phyloP scores from a whole-genome alignment of 2,329 filamentous ascomycete genomes.

The Chaetomium olivaceum region DNA sequence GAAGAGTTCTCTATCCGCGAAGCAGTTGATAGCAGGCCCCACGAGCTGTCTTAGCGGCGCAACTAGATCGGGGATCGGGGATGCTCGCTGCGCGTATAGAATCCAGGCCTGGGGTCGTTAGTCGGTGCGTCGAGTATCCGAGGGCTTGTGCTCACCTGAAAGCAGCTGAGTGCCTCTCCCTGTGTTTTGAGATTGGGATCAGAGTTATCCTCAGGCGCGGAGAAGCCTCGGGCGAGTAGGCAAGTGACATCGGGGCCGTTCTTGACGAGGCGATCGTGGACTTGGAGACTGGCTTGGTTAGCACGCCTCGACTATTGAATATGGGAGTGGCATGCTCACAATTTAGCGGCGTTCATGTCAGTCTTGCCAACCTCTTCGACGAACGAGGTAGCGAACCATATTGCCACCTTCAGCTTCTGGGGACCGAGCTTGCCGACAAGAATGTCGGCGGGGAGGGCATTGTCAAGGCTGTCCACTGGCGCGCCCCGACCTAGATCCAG shows the following conservation, averaged over 20 bases:
- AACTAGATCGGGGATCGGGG: conserved; percentile 58
- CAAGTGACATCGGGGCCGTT: conserved; percentile 45
- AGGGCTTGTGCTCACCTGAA: conserved; percentile 50
- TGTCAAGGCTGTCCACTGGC: conserved; percentile 50
- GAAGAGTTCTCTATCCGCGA: conserved; percentile 60
- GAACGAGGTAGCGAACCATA: conserved; percentile 66
- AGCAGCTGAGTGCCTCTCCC: conserved; percentile 59
- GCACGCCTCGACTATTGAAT: not conserved
- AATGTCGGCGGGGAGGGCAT: conserved; percentile 45
- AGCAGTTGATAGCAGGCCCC: conserved; percentile 59
- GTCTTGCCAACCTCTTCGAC: conserved; percentile 69
- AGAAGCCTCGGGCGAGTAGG: conserved; percentile 45
- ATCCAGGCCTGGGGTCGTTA: conserved; percentile 63
- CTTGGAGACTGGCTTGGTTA: conserved; percentile 37
- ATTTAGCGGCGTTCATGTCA: conserved; percentile 61
- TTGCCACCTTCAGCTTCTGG: conserved; percentile 55
- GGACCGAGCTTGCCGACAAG: conserved; percentile 50
- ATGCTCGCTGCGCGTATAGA: conserved; percentile 67
- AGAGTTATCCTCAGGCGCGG: conserved; percentile 29
- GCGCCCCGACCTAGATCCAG: conserved; percentile 51
- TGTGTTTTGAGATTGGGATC: conserved; percentile 41
- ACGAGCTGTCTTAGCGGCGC: conserved; percentile 61
- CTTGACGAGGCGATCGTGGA: conserved; percentile 45
- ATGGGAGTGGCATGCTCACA: conserved; percentile 42
- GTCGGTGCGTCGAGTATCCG: not conserved